Conservation (phyloP, 441 rosid genomes). For the Arabidopsis hybrid region DNA sequence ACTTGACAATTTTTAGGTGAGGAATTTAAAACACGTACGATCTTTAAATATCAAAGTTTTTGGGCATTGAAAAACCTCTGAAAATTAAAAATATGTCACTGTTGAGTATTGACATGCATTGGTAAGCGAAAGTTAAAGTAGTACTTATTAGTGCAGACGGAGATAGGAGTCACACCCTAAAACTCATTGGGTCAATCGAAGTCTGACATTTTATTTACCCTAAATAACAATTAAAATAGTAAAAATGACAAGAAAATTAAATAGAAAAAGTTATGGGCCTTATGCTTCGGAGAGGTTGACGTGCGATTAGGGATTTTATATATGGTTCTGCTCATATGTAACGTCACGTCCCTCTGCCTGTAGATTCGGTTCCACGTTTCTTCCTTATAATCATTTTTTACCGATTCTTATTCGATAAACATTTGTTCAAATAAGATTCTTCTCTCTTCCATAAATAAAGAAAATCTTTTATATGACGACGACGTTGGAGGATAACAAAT, state of each 20-base stretch:
- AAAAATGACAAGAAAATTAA: background rate
- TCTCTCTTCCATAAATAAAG: constrained; percentile 7
- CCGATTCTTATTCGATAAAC: background rate
- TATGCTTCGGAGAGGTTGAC: constrained; percentile 45
- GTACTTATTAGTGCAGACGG: constrained; percentile 47
- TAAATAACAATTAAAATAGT: constrained; percentile 36
- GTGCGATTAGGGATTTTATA: constrained; percentile 40
- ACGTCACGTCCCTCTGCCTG: constrained; percentile 48
- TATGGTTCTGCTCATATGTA: constrained; percentile 48
- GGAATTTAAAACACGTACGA: constrained; percentile 18
- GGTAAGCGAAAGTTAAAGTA: constrained; percentile 47
- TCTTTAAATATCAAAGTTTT: background rate
- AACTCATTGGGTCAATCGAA: constrained; percentile 61
- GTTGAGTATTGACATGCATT: constrained; percentile 49
- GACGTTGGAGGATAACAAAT: background rate
- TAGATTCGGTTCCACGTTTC: constrained; percentile 49
- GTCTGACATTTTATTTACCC: constrained; percentile 63
- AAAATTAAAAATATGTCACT: constrained; percentile 29
- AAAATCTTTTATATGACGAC: background rate
- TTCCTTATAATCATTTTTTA: constrained; percentile 4
- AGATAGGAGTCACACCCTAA: constrained; percentile 47
- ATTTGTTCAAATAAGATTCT: constrained; percentile 16
- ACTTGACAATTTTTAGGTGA: constrained; percentile 15
- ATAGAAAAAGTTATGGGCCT: constrained; percentile 31
- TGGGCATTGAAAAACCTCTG: constrained; percentile 17